Percentiles rank a stretch among this genome's conserved stretches.
Conservation (phyloP, 805 yeast species). For the Hanseniaspora taiwanica region DNA sequence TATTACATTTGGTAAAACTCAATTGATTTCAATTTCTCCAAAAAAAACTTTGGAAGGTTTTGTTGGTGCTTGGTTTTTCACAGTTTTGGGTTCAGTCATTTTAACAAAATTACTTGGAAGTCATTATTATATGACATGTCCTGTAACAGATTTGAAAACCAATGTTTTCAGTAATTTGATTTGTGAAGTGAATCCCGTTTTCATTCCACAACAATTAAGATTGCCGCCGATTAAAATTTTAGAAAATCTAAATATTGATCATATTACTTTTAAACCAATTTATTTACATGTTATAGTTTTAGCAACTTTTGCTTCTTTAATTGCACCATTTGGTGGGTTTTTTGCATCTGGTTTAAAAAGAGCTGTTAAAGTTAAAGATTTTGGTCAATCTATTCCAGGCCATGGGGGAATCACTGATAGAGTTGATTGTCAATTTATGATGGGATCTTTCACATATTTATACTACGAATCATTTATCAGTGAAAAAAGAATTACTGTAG, state of each 20-base stretch:
- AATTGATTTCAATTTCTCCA: slow-evolving; percentile 85
- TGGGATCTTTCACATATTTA: slow-evolving; percentile 90
- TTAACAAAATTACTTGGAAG: slow-evolving; percentile 52
- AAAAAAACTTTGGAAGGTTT: slow-evolving; percentile 97
- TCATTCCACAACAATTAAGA: slow-evolving; percentile 63
- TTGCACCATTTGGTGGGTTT: slow-evolving; percentile 98
- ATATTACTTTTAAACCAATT: slow-evolving; percentile 64
- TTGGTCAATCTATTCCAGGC: slow-evolving; percentile 97
- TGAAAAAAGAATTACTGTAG: slow-evolving; percentile 55
- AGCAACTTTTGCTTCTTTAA: slow-evolving; percentile 89
- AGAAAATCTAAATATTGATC: slow-evolving; percentile 32
- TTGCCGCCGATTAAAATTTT: slow-evolving; percentile 53
- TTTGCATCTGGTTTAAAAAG: slow-evolving; percentile 96
- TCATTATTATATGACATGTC: slow-evolving; percentile 74
- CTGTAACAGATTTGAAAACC: slow-evolving; percentile 43
- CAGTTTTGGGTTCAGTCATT: slow-evolving; percentile 58
- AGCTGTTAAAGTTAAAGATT: slow-evolving; percentile 91
- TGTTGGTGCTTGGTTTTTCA: slow-evolving; percentile 94
- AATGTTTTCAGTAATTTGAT: slow-evolving; percentile 47
- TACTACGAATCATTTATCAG: slow-evolving; percentile 89
- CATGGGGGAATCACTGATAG: slow-evolving; percentile 98
- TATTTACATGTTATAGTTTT: slow-evolving; percentile 77
- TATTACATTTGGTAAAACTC: slow-evolving; percentile 88
- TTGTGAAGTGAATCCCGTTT: slow-evolving; percentile 86
- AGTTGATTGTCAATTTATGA: slow-evolving; percentile 92